phyloP scores from a whole-genome alignment of 2,329 filamentous ascomycete species.

The Teratosphaeria zuluensis region DNA sequence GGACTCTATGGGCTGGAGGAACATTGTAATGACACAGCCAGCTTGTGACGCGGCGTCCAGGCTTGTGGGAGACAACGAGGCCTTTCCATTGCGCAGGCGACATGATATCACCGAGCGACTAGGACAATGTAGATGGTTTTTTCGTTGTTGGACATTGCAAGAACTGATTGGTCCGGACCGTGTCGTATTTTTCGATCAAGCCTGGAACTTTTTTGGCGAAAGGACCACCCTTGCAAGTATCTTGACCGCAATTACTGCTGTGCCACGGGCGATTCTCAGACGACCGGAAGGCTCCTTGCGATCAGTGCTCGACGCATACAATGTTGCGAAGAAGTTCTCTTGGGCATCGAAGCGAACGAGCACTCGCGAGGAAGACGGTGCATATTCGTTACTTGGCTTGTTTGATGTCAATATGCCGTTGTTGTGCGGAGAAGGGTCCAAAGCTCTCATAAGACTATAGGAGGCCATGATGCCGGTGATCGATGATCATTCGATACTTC shows the following conservation, averaged over 20 bases:
- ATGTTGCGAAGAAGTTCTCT: slow-evolving; percentile 3
- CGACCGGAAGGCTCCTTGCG: neutral
- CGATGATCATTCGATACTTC: neutral
- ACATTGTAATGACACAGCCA: neutral
- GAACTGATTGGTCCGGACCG: neutral
- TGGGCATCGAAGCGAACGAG: slow-evolving; percentile 7
- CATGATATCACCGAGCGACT: neutral
- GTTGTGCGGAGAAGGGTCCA: slow-evolving; percentile 30
- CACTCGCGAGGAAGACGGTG: slow-evolving; percentile 30
- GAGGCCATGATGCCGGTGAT: neutral
- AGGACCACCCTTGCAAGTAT: neutral
- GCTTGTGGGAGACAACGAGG: neutral
- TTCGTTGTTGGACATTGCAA: neutral
- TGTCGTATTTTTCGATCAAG: neutral
- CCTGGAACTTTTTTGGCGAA: neutral
- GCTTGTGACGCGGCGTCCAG: neutral
- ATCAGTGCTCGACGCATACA: neutral
- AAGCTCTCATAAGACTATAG: neutral
- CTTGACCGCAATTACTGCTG: neutral
- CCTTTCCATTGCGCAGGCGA: neutral
- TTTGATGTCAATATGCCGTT: slow-evolving; percentile 37
- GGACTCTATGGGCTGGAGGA: too few relatives aligned
- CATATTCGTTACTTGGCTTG: slow-evolving; percentile 37
- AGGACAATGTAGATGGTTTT: neutral
- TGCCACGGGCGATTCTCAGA: neutral